Evolutionary conservation across 2,329 filamentous ascomycete species (phyloP).

Genomic region (Neopestalotiopsis clavispora): DNA sequence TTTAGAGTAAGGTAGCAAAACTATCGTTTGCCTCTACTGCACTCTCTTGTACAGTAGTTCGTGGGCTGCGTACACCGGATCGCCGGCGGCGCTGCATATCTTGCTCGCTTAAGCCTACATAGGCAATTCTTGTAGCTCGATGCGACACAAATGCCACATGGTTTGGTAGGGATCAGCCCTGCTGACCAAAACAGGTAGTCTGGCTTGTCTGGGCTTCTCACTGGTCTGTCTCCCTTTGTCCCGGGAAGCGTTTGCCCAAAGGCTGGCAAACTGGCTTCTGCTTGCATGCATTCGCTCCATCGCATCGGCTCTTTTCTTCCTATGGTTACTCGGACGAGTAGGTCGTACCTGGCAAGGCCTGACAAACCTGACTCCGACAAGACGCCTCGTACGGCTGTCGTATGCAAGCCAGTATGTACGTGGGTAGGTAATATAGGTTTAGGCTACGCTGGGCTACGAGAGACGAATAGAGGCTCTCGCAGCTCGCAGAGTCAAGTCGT

Average conservation of each 20-base stretch:
- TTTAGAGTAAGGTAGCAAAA: not conserved
- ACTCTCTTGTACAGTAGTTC: not conserved
- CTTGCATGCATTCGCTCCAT: not conserved
- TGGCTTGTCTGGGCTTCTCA: not conserved
- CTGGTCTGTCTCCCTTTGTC: not conserved
- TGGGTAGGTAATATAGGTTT: not conserved
- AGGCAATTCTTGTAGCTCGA: slow-evolving; percentile 4
- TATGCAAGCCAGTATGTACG: not conserved
- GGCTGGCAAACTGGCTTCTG: not conserved
- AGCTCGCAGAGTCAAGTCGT: not conserved
- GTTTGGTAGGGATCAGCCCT: slow-evolving; percentile 15
- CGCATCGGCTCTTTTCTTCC: not conserved
- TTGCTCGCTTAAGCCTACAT: slow-evolving; percentile 10
- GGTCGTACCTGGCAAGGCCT: not conserved
- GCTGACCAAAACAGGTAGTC: not conserved
- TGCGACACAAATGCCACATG: slow-evolving; percentile 16
- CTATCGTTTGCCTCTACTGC: not conserved
- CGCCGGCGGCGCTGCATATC: slow-evolving; percentile 1
- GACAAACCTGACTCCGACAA: not conserved
- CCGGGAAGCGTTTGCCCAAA: not conserved
- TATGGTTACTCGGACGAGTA: not conserved
- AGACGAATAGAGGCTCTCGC: too few relatives aligned
- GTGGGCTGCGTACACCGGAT: not conserved
- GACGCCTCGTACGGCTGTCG: not conserved
- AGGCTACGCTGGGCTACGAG: not conserved